Evolutionary conservation across 345 rosid genomes (phyloP).

Genomic region (Cochlearia excelsa): DNA sequence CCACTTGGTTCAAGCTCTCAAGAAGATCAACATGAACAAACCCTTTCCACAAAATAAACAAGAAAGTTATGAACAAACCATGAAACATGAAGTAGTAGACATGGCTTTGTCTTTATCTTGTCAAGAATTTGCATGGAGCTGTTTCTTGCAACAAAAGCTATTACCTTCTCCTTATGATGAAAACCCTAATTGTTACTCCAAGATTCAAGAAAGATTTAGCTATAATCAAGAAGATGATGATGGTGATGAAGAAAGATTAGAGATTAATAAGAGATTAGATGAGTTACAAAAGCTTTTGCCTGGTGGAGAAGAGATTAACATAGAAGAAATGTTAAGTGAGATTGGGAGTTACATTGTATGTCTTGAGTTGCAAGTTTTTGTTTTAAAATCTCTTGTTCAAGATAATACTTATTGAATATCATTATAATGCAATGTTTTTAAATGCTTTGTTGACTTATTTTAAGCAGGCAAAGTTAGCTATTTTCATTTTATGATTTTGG

Average conservation of each 20-base stretch:
- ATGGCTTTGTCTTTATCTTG: constrained; percentile 41
- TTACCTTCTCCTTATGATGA: neutral
- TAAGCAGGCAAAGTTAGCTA: too few relatives aligned
- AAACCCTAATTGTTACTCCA: neutral
- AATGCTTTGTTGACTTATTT: too few relatives aligned
- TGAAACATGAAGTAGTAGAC: constrained; percentile 39
- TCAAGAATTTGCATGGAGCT: constrained; percentile 44
- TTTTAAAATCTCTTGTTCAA: constrained; percentile 34
- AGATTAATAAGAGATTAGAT: constrained; percentile 18
- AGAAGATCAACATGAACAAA: constrained; percentile 29
- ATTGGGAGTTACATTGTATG: constrained; percentile 38
- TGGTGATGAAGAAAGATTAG: constrained; percentile 12
- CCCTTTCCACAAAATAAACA: constrained; percentile 1
- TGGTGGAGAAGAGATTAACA: constrained; percentile 38
- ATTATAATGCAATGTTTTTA: too few relatives aligned
- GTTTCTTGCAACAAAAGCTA: constrained; percentile 32
- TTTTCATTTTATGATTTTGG: too few relatives aligned
- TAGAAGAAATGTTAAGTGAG: constrained; percentile 38
- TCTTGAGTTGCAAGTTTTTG: constrained; percentile 41
- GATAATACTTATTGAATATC: neutral
- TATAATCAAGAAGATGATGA: too few relatives aligned
- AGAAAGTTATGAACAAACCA: constrained; percentile 7
- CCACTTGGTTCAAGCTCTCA: constrained; percentile 35
- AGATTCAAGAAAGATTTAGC: constrained; percentile 2
- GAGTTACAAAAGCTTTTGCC: constrained; percentile 35